Evolutionary conservation across 2,329 filamentous ascomycete species (phyloP).

Genomic region (Fusarium praegraminearum): DNA sequence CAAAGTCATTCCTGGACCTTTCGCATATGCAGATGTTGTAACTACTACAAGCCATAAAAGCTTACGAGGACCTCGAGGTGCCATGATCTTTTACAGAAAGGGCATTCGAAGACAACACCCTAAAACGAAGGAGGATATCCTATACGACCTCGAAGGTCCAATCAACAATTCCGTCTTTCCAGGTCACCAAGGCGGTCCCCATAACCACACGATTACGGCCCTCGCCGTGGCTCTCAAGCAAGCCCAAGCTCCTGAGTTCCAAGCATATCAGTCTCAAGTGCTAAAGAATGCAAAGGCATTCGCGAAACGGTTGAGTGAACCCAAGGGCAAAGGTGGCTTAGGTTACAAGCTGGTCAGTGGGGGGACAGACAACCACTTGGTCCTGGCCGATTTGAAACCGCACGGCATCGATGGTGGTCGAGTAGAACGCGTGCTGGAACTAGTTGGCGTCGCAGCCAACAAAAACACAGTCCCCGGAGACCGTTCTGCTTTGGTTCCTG

Average conservation of each 20-base stretch:
- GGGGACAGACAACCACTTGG: constrained; percentile 97
- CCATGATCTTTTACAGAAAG: constrained; percentile 98
- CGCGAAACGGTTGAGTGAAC: constrained; percentile 72
- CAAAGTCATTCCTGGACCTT: constrained; percentile 90
- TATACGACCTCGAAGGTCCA: constrained; percentile 90
- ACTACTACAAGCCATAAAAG: constrained; percentile 99
- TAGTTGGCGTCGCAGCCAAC: constrained; percentile 96
- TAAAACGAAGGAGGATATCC: constrained; percentile 86
- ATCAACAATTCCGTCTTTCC: constrained; percentile 99
- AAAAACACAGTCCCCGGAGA: constrained; percentile 99
- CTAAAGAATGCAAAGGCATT: constrained; percentile 92
- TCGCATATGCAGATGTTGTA: constrained; percentile 90
- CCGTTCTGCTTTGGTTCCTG: constrained; percentile 91
- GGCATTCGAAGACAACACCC: constrained; percentile 85
- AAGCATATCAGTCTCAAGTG: constrained; percentile 90
- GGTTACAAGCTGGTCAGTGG: constrained; percentile 92
- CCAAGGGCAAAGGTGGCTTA: constrained; percentile 80
- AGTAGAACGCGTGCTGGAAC: constrained; percentile 89
- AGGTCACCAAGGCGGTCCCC: constrained; percentile 95
- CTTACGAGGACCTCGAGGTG: constrained; percentile 91
- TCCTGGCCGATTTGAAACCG: constrained; percentile 90
- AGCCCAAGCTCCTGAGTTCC: constrained; percentile 89
- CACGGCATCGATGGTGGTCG: constrained; percentile 89
- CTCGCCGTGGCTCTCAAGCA: constrained; percentile 95
- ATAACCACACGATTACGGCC: constrained; percentile 99